Evolutionary conservation across 345 rosid species (phyloP).

Genomic region (Heritiera fomes): DNA sequence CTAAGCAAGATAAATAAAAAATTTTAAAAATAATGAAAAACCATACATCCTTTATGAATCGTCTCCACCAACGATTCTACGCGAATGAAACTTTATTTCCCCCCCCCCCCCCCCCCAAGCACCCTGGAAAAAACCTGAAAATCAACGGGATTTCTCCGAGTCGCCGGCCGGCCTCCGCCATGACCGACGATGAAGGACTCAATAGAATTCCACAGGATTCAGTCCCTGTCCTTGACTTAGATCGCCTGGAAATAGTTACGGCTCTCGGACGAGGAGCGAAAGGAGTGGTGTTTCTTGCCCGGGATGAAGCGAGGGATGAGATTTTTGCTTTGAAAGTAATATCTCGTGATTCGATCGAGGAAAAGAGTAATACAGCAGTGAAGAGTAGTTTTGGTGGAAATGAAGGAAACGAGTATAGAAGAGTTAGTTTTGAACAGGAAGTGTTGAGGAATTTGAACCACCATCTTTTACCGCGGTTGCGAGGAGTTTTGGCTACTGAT

Average conservation of each 20-base stretch:
- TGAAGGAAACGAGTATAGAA: slow-evolving; percentile 41
- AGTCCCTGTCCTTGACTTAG: slow-evolving; percentile 42
- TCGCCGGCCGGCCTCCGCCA: slow-evolving; percentile 1
- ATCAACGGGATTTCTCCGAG: background rate
- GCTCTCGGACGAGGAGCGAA: slow-evolving; percentile 90
- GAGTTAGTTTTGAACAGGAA: slow-evolving; percentile 66
- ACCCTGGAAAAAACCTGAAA: background rate
- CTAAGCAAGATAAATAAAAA: slow-evolving; percentile 30
- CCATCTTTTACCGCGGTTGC: slow-evolving; percentile 75
- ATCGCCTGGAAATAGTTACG: slow-evolving; percentile 44
- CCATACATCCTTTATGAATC: background rate
- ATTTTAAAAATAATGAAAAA: slow-evolving; percentile 6
- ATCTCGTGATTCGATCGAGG: slow-evolving; percentile 61
- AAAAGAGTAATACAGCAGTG: slow-evolving; percentile 34
- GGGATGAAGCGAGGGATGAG: slow-evolving; percentile 34
- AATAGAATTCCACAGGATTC: background rate
- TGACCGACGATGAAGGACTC: slow-evolving; percentile 22
- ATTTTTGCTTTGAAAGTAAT: slow-evolving; percentile 72
- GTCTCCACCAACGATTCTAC: background rate
- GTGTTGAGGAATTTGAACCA: slow-evolving; percentile 61
- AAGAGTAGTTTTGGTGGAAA: background rate
- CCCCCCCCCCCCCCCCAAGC: background rate
- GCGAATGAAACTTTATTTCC: background rate
- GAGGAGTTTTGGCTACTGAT: slow-evolving; percentile 63
- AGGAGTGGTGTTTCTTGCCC: slow-evolving; percentile 78